Evolutionary conservation across 148 eudicot species (phyloP), one percentile per base, ranked within the genome.

Genomic region (Salicornia ramosissima): DNA sequence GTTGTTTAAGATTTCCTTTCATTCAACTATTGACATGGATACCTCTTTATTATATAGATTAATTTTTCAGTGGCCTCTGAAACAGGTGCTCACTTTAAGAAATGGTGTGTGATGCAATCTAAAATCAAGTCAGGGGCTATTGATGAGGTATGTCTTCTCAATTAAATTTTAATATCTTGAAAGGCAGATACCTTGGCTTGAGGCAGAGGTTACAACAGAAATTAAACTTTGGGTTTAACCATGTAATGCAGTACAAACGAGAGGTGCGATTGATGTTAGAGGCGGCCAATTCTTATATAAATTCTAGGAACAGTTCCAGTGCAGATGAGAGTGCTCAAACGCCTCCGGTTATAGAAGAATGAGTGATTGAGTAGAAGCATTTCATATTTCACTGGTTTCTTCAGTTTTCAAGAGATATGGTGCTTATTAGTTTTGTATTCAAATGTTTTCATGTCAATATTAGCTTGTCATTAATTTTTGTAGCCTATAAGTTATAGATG

Each of bases 61-160:
- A 49, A 16, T 0, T 14, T 18, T 49, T 49, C 9, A 19, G 22
- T 49, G 53, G 6, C 53, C 15, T 49, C 5, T 70, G 6, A 22
- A 61, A 67, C 82, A 92, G 98, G 98, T 83, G 96, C 83, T 65
- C 96, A 90, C 78, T 92, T 92, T 53, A 92, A 92, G 83, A 92
- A 92, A 75, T 92, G 98, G 98, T 92, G 96, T 70, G 76, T 92
- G 79, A 92, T 92, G 98, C 94, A 90, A 78, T 92, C 98, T 36
- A 92, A 89, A 71, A 90, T 92, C 5, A 90, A 80, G 68, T 74
- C 91, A 11, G 85, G 98, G 65, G 96, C 98, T 16, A 61, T 90
- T 42, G 83, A 81, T 10, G 98, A 90, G 94, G 98, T 92, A 83
- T 34, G 72, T 49, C 45, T 54, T 15, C 5, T 8, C 5, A 36